Conservation (phyloP, 768 basidiomycete species). For the Cytidiella melzeri region DNA sequence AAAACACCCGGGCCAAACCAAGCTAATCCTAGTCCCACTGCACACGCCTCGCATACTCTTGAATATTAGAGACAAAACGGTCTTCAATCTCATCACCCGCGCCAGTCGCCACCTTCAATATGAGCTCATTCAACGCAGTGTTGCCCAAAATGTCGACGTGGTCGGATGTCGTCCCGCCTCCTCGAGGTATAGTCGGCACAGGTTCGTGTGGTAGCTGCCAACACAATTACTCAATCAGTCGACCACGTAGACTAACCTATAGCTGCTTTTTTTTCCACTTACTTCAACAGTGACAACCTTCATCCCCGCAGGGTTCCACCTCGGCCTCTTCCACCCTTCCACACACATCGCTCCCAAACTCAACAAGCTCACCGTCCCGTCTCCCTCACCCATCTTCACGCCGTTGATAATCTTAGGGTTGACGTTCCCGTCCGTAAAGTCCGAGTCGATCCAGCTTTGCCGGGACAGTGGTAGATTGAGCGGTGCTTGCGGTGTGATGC, state of each 20-base stretch:
- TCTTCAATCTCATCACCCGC: constrained; percentile 67
- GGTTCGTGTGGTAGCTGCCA: constrained; percentile 75
- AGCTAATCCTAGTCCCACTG: constrained; percentile 53
- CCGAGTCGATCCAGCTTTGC: constrained; percentile 79
- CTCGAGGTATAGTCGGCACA: constrained; percentile 64
- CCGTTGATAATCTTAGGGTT: constrained; percentile 73
- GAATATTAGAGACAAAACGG: constrained; percentile 68
- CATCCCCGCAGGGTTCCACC: constrained; percentile 93
- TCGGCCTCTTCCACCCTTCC: constrained; percentile 83
- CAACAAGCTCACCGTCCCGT: constrained; percentile 84
- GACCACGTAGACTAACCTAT: too few relatives aligned
- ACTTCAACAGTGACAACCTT: constrained; percentile 85
- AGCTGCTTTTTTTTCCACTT: too few relatives aligned
- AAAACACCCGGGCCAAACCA: too few relatives aligned
- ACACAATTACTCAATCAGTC: too few relatives aligned
- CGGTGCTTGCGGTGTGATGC: constrained; percentile 37
- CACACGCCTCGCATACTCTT: constrained; percentile 66
- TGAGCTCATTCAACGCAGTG: constrained; percentile 79
- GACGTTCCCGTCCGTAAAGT: constrained; percentile 59
- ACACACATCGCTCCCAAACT: constrained; percentile 95
- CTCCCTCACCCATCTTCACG: constrained; percentile 91
- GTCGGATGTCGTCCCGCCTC: constrained; percentile 88
- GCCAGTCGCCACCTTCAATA: constrained; percentile 86
- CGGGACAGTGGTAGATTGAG: constrained; percentile 51
- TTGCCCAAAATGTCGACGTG: constrained; percentile 74